These are phyloP conservation scores for Wickerhamiella kurtzmanii DNA, from an alignment of 805 yeast genomes.

Conservation along the genomic window DNA sequence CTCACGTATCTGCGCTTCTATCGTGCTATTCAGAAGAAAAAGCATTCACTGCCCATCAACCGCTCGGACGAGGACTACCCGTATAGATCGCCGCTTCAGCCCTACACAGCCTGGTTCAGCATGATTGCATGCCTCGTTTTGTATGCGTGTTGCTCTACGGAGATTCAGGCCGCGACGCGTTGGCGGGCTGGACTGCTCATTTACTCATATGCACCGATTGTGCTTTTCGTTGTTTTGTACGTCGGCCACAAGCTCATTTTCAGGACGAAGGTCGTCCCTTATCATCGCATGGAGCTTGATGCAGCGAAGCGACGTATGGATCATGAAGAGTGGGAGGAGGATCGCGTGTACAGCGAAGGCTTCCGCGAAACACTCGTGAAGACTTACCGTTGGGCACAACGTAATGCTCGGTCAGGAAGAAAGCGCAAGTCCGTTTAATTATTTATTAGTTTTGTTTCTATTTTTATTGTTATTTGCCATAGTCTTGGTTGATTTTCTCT, in stretches of 20 bases:
- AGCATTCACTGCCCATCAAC: constrained; percentile 38
- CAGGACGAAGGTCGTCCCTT: constrained; percentile 48
- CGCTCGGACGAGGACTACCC: constrained; percentile 56
- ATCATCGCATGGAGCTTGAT: constrained; percentile 65
- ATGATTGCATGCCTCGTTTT: constrained; percentile 5
- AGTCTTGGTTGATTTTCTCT: background rate
- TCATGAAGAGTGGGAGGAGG: constrained; percentile 19
- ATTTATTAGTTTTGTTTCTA: background rate
- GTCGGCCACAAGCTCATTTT: constrained; percentile 41
- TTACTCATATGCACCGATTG: constrained; percentile 38
- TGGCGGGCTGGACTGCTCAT: constrained; percentile 21
- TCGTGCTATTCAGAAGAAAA: constrained; percentile 40
- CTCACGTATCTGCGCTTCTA: constrained; percentile 47
- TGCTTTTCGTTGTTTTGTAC: constrained; percentile 37
- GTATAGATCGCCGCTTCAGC: constrained; percentile 53
- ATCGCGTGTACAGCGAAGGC: constrained; percentile 15
- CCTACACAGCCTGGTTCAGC: constrained; percentile 50
- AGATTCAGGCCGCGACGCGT: background rate
- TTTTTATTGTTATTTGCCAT: background rate
- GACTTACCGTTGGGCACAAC: background rate
- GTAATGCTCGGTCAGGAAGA: background rate
- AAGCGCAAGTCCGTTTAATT: background rate
- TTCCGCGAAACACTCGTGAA: constrained; percentile 5
- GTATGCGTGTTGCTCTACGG: constrained; percentile 1
- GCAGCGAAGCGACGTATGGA: constrained; percentile 30